phyloP scores from a whole-genome alignment of 2,329 filamentous ascomycete species.

The Ophiostoma himal-ulmi region DNA sequence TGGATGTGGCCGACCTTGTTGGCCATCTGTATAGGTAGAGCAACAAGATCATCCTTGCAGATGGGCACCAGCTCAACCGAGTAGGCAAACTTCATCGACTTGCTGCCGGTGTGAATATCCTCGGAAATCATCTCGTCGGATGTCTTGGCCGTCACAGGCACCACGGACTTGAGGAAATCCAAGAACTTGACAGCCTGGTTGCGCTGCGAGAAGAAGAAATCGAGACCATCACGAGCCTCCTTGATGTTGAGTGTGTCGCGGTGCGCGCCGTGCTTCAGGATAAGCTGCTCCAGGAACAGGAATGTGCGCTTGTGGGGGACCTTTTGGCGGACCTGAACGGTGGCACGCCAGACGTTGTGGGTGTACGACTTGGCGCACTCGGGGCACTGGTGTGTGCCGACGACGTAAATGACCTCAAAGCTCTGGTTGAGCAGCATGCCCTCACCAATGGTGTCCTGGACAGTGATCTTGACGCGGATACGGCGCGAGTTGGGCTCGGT shows the following conservation, averaged over 20 bases:
- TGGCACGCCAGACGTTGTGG: conserved; percentile 70
- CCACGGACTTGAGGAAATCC: conserved; percentile 71
- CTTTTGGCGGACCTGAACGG: conserved; percentile 93
- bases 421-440: conserved; percentile 75
- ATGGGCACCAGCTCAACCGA: conserved; percentile 87
- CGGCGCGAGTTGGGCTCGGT: conserved; percentile 93
- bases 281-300: conserved; percentile 77
- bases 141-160: conserved; percentile 53
- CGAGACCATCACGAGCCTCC: conserved; percentile 89
- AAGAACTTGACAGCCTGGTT: conserved; percentile 80
- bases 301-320: conserved; percentile 78
- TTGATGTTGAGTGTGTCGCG: conserved; percentile 96
- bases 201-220: conserved; percentile 86
- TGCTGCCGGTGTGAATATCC: conserved; percentile 84
- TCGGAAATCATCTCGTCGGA: conserved; percentile 75
- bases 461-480: conserved; percentile 90
- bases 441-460: conserved; percentile 64
- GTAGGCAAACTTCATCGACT: conserved; percentile 91
- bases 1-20: conserved; percentile 83
- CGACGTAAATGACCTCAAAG: conserved; percentile 89
- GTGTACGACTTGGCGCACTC: conserved; percentile 96
- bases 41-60: conserved; percentile 96
- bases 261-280: conserved; percentile 83
- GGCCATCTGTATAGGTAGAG: conserved; percentile 80
- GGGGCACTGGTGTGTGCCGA: conserved; percentile 87